A percentile compares a stretch with the other conserved stretches of the same genome.
These are phyloP conservation scores for Centaurea solstitialis DNA, from an alignment of 129 eudicot genomes.

Conservation along the genomic window DNA sequence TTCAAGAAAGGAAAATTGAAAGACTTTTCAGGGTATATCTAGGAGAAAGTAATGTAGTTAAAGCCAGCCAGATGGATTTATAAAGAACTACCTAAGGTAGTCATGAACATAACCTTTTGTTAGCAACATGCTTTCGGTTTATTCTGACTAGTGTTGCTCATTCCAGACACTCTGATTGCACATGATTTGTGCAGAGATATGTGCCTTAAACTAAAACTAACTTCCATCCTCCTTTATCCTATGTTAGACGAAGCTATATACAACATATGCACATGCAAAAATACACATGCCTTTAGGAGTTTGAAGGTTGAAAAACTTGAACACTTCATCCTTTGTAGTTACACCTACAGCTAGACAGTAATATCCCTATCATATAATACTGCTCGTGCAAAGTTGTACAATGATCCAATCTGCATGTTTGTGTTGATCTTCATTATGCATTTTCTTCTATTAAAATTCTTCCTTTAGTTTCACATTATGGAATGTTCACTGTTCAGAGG, in stretches of 20 bases:
- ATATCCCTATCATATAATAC: conserved; percentile 1
- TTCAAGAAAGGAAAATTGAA: neutral
- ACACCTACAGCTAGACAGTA: conserved; percentile 1
- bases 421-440: conserved; percentile 19
- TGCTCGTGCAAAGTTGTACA: neutral
- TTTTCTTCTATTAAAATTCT: conserved; percentile 15
- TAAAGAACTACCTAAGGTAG: neutral
- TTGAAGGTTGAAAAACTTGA: neutral
- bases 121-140: neutral
- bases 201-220: neutral
- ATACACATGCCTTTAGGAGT: conserved; percentile 9
- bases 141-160: neutral
- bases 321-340: neutral
- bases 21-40: neutral
- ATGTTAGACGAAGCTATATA: conserved; percentile 8
- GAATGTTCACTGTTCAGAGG: conserved; percentile 61
- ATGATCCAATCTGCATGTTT: neutral
- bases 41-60: neutral
- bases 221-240: neutral
- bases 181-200: neutral
- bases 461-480: conserved; percentile 24
- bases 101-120: neutral
- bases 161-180: neutral
- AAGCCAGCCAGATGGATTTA: neutral
- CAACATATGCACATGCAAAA: neutral